Percentiles rank a stretch among this genome's conserved stretches.
phyloP scores from a whole-genome alignment of 306 rosid genomes.

The Inga oerstediana region DNA sequence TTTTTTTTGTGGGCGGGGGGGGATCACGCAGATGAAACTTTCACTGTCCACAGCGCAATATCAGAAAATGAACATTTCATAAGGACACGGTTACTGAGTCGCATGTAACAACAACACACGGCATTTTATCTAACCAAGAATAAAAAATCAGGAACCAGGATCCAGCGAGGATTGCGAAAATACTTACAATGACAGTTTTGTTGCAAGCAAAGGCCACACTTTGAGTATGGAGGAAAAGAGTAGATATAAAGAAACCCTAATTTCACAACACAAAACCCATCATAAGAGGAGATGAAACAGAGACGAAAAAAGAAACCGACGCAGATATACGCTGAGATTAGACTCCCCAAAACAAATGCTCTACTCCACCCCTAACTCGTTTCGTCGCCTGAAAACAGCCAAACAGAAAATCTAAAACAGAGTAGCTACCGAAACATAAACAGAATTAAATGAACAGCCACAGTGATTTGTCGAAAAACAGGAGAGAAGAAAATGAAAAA shows the following conservation, averaged over 20 bases:
- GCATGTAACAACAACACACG: not conserved
- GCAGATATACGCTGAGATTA: conserved; percentile 26
- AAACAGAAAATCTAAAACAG: conserved; percentile 32
- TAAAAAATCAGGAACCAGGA: not conserved
- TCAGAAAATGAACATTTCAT: not conserved
- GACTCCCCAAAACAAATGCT: conserved; percentile 29
- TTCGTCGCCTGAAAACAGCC: conserved; percentile 54
- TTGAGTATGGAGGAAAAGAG: conserved; percentile 20
- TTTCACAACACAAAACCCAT: conserved; percentile 53
- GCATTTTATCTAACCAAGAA: not conserved
- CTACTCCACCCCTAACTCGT: conserved; percentile 17
- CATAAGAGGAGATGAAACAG: conserved; percentile 51
- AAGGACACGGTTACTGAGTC: not conserved
- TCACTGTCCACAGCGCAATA: not conserved
- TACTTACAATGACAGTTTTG: conserved; percentile 57
- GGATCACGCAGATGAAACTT: not conserved
- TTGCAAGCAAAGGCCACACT: conserved; percentile 20
- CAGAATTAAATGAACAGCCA: conserved; percentile 25
- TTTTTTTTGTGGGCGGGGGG: not conserved
- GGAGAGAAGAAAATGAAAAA: not conserved
- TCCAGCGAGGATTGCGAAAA: not conserved
- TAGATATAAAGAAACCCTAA: conserved; percentile 71
- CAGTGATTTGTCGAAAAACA: conserved; percentile 28
- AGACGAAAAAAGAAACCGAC: conserved; percentile 14
- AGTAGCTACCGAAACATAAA: conserved; percentile 9